phyloP scores from a whole-genome alignment of 2,329 filamentous ascomycete genomes.

The Zarea fungicola region DNA sequence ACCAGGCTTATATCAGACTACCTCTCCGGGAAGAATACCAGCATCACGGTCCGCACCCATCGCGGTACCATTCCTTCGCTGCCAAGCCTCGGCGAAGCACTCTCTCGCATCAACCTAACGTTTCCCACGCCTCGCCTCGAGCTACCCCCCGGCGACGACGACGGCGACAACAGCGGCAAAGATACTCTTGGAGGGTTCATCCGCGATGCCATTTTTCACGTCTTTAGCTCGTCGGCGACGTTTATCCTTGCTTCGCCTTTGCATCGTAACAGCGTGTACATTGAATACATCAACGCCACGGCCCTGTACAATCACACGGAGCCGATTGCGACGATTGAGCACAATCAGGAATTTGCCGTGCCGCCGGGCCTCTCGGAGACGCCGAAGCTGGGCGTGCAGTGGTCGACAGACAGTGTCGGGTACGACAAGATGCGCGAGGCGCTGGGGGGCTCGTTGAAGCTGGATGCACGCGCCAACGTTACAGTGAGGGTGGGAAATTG shows the following conservation, averaged over 20 bases:
- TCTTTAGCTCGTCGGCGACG: constrained; percentile 78
- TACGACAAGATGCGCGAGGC: constrained; percentile 77
- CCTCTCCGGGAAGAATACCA: constrained; percentile 82
- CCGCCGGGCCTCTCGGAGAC: constrained; percentile 68
- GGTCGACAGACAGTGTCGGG: constrained; percentile 71
- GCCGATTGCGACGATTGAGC: constrained; percentile 70
- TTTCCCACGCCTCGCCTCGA: constrained; percentile 65
- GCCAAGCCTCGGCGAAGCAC: constrained; percentile 64
- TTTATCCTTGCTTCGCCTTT: constrained; percentile 82
- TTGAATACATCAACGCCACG: constrained; percentile 77
- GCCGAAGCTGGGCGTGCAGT: constrained; percentile 75
- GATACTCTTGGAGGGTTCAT: constrained; percentile 62
- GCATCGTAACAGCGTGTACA: constrained; percentile 62
- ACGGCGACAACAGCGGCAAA: constrained; percentile 28
- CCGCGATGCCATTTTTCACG: constrained; percentile 76
- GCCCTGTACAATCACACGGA: constrained; percentile 80
- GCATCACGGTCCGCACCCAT: constrained; percentile 68
- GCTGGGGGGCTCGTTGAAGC: constrained; percentile 70
- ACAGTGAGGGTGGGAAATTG: constrained; percentile 70
- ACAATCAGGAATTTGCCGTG: constrained; percentile 68
- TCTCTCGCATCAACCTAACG: constrained; percentile 67
- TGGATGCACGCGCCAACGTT: constrained; percentile 74
- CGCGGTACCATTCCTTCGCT: constrained; percentile 66
- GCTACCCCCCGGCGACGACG: constrained; percentile 49
- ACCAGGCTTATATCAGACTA: constrained; percentile 77